These are phyloP conservation scores for Aaosphaeria arxii DNA, from an alignment of 2,329 filamentous ascomycete species.

Conservation along the genomic window DNA sequence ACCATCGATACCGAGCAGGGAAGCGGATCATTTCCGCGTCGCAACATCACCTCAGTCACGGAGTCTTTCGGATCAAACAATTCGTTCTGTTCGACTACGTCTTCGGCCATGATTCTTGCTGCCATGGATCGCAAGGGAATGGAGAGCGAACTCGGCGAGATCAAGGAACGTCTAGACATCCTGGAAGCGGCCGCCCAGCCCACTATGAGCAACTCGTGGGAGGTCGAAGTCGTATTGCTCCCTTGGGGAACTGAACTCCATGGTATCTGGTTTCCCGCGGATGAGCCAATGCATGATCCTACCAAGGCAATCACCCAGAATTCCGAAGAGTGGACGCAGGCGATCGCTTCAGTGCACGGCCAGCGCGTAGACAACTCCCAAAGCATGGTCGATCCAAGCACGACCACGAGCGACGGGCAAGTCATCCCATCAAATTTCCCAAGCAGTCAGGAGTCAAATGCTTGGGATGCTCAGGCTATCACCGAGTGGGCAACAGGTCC, in stretches of 20 bases:
- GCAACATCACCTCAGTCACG: slow-evolving; percentile 27
- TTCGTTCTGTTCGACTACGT: slow-evolving; percentile 36
- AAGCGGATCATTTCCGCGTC: slow-evolving; percentile 21
- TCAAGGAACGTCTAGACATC: slow-evolving; percentile 49
- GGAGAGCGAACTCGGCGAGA: slow-evolving; percentile 43
- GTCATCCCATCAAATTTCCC: slow-evolving; percentile 8
- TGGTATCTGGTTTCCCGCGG: slow-evolving; percentile 52
- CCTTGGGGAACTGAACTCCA: slow-evolving; percentile 61
- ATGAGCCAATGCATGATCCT: slow-evolving; percentile 38
- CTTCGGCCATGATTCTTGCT: slow-evolving; percentile 34
- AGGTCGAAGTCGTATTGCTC: slow-evolving; percentile 72
- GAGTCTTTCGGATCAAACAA: slow-evolving; percentile 42
- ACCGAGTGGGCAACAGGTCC: slow-evolving; percentile 47
- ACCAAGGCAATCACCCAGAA: slow-evolving; percentile 36
- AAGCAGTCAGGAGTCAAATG: slow-evolving; percentile 39
- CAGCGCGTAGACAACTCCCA: slow-evolving; percentile 4
- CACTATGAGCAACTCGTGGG: slow-evolving; percentile 64
- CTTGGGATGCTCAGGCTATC: slow-evolving; percentile 49
- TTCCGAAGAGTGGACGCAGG: slow-evolving; percentile 49
- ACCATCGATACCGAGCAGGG: slow-evolving; percentile 27
- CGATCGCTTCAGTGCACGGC: slow-evolving; percentile 8
- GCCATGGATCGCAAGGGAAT: slow-evolving; percentile 39
- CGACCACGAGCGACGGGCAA: slow-evolving; percentile 8
- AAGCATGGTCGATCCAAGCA: slow-evolving; percentile 6
- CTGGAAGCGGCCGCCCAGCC: slow-evolving; percentile 60